Conservation (phyloP, 108 stramenopile genomes). For the Aurantiochytrium sp. region DNA sequence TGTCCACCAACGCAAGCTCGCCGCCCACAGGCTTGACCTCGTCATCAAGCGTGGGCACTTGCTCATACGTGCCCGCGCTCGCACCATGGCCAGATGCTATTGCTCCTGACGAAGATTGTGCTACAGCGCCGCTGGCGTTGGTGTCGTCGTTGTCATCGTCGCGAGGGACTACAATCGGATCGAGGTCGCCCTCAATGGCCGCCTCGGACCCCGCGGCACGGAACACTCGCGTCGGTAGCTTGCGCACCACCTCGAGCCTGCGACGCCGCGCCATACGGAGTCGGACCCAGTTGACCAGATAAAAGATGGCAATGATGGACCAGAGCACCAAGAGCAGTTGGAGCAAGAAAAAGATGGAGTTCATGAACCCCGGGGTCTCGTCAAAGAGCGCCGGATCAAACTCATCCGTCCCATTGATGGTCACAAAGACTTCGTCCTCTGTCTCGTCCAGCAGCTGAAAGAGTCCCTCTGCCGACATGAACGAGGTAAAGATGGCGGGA, state of each 20-base stretch:
- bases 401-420: not conserved
- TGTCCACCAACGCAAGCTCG: not conserved
- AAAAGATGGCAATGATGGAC: constrained; percentile 4
- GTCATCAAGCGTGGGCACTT: not conserved
- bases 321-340: not conserved
- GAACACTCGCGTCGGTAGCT: not conserved
- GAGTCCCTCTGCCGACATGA: not conserved
- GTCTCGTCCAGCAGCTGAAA: not conserved
- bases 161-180: not conserved
- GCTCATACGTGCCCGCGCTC: not conserved
- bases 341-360: not conserved
- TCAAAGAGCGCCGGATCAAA: not conserved
- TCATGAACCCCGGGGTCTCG: not conserved
- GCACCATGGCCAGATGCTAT: not conserved
- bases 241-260: constrained; percentile 1
- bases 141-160: not conserved
- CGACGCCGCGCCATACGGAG: not conserved
- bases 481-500: not conserved
- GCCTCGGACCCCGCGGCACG: not conserved
- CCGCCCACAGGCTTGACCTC: not conserved
- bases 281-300: not conserved
- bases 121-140: no score
- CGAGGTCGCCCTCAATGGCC: not conserved
- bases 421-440: not conserved
- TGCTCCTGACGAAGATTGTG: no score